A percentile compares a stretch with the other conserved stretches of the same genome.
Conservation (phyloP, 2,329 filamentous ascomycete genomes). For the Fusarium sp. region DNA sequence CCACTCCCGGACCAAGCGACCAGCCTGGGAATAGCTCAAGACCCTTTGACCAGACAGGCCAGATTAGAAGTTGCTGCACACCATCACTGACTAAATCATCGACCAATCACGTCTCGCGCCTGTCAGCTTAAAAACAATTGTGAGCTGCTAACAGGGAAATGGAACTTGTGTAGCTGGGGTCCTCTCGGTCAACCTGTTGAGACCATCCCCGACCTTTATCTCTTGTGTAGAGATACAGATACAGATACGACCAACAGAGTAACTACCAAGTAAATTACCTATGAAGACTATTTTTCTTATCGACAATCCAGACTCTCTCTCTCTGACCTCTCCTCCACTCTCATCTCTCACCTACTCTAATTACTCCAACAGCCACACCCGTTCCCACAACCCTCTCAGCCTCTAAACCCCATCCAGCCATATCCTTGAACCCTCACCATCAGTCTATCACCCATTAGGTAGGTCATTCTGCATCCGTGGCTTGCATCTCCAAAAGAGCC, state of each 20-base stretch:
- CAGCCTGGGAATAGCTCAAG: constrained; percentile 9
- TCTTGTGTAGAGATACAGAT: background rate
- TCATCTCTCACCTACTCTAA: background rate
- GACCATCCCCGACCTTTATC: background rate
- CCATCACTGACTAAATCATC: constrained; percentile 1
- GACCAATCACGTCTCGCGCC: constrained; percentile 10
- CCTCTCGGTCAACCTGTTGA: constrained; percentile 4
- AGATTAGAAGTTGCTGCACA: background rate
- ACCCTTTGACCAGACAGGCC: background rate
- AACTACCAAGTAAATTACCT: background rate
- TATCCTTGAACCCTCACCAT: background rate
- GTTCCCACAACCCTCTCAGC: background rate
- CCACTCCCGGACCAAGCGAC: constrained; percentile 31
- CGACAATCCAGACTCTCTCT: constrained; percentile 11
- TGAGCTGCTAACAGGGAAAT: background rate
- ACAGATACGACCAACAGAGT: background rate
- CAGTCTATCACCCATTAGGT: constrained; percentile 10
- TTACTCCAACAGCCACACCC: constrained; percentile 8
- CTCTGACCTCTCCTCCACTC: background rate
- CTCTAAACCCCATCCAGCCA: background rate
- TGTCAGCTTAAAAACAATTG: too few species aligned
- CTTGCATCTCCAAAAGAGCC: constrained; percentile 4
- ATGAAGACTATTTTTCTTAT: background rate
- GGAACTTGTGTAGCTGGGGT: constrained; percentile 27
- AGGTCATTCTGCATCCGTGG: constrained; percentile 2